phyloP scores from a whole-genome alignment of 192 early-diverging fungal genomes.

The Neocallimastix lanati region DNA sequence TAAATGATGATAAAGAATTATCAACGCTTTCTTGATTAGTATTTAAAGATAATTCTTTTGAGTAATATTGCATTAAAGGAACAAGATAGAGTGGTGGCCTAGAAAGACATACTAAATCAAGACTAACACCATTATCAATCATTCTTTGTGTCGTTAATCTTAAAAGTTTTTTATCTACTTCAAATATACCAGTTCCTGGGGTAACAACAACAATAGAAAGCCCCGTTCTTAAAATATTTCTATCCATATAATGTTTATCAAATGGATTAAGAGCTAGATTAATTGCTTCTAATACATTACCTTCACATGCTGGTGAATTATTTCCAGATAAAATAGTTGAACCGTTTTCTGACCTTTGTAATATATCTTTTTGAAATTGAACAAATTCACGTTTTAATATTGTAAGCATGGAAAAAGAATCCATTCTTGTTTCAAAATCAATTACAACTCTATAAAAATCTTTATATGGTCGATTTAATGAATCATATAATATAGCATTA shows the following conservation, averaged over 20 bases:
- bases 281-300: constrained; percentile 88
- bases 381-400: constrained; percentile 59
- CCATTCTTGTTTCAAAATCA: constrained; percentile 69
- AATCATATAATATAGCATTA: neutral
- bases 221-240: constrained; percentile 82
- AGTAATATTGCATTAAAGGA: constrained; percentile 67
- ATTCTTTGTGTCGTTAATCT: constrained; percentile 89
- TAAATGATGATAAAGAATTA: neutral
- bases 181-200: constrained; percentile 74
- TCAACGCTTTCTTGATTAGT: neutral
- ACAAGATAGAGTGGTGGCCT: constrained; percentile 71
- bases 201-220: constrained; percentile 76
- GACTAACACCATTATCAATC: constrained; percentile 63
- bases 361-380: constrained; percentile 45
- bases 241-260: constrained; percentile 81
- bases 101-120: constrained; percentile 83
- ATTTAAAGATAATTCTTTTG: constrained; percentile 11
- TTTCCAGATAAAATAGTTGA: constrained; percentile 41
- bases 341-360: constrained; percentile 21
- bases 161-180: constrained; percentile 62
- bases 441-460: constrained; percentile 92
- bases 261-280: constrained; percentile 92
- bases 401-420: constrained; percentile 47
- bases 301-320: constrained; percentile 69
- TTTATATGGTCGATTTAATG: constrained; percentile 41